Evolutionary conservation across 805 yeast species (phyloP), one percentile per base, ranked within the genome.

Genomic region (Candida mattraensis): DNA sequence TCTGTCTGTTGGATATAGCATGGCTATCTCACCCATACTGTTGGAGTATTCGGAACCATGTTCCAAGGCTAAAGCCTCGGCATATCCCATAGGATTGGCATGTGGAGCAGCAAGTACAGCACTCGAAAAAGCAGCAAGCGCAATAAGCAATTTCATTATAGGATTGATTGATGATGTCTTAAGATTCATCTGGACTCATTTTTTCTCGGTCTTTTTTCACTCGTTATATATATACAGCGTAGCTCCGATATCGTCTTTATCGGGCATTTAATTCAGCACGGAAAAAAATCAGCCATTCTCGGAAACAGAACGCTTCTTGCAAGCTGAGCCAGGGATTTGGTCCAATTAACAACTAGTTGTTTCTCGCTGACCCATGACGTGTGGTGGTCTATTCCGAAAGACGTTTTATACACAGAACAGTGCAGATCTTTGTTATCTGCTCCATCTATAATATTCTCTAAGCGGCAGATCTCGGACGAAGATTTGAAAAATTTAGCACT

Each of bases 1-100:
- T 58, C 75, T 64, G 37, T 58, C 67, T 5, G 48, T 42, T 40
- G 75, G 75, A 54, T 62, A 69, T 38, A 69, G 28, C 50, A 64
- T 53, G 30, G 67, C 64, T 19, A 62, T 56, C 33, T 66, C 68
- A 17, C 69, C 69, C 68, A 64, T 64, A 28, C 60, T 52, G 39
- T 58, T 54, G 20, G 67, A 61, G 22, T 46, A 58, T 32, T 51
- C 59, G 11, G 63, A 56, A 27, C 69, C 69, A 39, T 64, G 69
- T n/a, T 50, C 52, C 17, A 64, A 23, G 48, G 60, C 61, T 25
- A 53, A 36, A 24, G 62, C 58, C 44, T 53, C 58, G 15, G 61
- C 62, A 35, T 54, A 55, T 2, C 60, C 61, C 16, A 48, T 47
- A 6, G 60, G 58, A 37, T 54, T 51, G 22, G 60, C 55, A 28